Percentiles rank a stretch among this genome's conserved stretches.
These are phyloP conservation scores for Obelidium mucronatum DNA, from an alignment of 192 early-diverging fungal genomes.

Conservation along the genomic window DNA sequence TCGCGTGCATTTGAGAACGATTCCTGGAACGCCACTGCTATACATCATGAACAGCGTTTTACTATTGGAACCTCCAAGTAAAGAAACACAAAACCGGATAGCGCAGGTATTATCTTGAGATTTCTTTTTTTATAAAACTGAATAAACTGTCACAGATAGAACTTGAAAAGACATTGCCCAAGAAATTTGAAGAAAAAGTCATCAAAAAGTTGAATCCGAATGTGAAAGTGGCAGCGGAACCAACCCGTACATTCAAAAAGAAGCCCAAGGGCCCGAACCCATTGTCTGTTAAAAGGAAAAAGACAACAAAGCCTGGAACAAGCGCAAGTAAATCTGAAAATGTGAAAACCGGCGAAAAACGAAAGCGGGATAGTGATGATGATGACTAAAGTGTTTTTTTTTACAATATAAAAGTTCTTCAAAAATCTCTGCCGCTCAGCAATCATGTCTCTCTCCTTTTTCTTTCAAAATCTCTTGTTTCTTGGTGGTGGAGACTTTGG, in stretches of 20 bases:
- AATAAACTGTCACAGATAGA: conserved; percentile 47
- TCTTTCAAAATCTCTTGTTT: conserved; percentile 31
- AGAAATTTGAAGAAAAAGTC: conserved; percentile 58
- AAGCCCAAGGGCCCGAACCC: conserved; percentile 87
- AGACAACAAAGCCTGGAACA: conserved; percentile 9
- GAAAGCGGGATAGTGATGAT: conserved; percentile 16
- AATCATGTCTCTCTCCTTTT: background rate
- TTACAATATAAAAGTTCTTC: background rate
- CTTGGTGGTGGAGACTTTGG: conserved; percentile 63
- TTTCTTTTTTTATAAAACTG: background rate
- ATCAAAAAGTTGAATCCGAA: conserved; percentile 48
- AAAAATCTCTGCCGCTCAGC: background rate
- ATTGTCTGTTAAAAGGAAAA: conserved; percentile 83
- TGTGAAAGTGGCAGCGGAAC: conserved; percentile 46
- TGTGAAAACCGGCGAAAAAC: conserved; percentile 5
- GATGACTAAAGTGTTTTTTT: background rate
- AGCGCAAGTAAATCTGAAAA: background rate
- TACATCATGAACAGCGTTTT: conserved; percentile 80
- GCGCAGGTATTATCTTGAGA: conserved; percentile 31
- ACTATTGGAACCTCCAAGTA: conserved; percentile 80
- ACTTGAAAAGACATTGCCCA: conserved; percentile 59
- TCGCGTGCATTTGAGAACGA: conserved; percentile 62
- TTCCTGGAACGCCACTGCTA: conserved; percentile 89
- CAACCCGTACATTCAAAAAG: conserved; percentile 59
- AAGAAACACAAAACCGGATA: conserved; percentile 2